Percentiles rank a stretch among this genome's conserved stretches.
Conservation (phyloP, 495 filamentous ascomycete genomes). For the Neurospora sp. region DNA sequence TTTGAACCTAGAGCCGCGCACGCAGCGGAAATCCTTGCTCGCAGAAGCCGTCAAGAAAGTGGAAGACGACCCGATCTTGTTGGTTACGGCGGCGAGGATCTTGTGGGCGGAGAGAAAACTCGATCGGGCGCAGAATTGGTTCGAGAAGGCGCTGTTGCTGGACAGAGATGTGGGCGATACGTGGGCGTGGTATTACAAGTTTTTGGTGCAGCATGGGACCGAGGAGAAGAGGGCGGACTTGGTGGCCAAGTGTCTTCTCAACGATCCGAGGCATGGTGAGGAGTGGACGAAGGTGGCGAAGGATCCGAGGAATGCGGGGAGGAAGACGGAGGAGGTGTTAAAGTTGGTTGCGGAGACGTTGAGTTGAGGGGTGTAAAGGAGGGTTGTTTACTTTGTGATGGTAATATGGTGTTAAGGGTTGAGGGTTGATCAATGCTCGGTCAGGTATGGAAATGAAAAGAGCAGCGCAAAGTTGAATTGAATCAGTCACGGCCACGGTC, state of each 20-base stretch:
- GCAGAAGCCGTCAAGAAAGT: slow-evolving; percentile 95
- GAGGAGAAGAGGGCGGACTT: slow-evolving; percentile 82
- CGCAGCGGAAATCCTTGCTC: slow-evolving; percentile 80
- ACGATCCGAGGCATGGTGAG: slow-evolving; percentile 87
- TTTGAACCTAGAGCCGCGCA: slow-evolving; percentile 83
- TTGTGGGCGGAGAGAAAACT: slow-evolving; percentile 59
- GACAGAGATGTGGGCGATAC: slow-evolving; percentile 83
- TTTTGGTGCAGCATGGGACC: slow-evolving; percentile 80
- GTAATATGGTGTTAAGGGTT: not conserved
- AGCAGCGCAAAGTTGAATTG: not conserved
- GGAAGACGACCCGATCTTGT: slow-evolving; percentile 79
- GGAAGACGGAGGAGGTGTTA: slow-evolving; percentile 68
- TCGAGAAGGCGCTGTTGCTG: slow-evolving; percentile 83
- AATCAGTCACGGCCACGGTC: not conserved
- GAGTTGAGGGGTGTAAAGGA: not conserved
- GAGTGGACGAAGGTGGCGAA: slow-evolving; percentile 81
- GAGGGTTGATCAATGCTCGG: not conserved
- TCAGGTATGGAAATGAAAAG: not conserved
- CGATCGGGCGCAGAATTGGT: slow-evolving; percentile 91
- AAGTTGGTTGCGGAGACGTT: slow-evolving; percentile 52
- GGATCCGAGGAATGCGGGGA: slow-evolving; percentile 67
- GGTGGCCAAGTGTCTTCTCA: slow-evolving; percentile 59
- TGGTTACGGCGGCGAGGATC: slow-evolving; percentile 49
- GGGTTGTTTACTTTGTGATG: not conserved
- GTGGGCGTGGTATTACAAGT: slow-evolving; percentile 98